phyloP scores from a whole-genome alignment of 768 basidiomycete species.

The Mycena latifolia region DNA sequence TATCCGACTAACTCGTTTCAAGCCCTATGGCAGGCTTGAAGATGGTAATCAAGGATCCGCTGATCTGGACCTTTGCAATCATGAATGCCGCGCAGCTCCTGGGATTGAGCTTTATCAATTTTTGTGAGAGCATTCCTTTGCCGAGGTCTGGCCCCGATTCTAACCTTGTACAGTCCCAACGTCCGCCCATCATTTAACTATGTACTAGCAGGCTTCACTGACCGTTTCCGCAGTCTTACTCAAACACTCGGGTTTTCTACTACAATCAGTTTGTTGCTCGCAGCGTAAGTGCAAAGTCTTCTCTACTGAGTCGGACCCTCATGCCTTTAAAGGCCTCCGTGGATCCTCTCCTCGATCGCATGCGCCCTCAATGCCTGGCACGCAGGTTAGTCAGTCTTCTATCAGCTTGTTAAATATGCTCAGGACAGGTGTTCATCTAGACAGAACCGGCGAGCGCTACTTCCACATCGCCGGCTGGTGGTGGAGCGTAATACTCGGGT shows the following conservation, averaged over 20 bases:
- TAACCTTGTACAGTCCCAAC: conserved; percentile 48
- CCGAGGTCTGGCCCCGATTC: background rate
- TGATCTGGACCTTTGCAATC: conserved; percentile 65
- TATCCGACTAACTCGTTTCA: background rate
- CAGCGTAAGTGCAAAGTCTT: conserved; percentile 59
- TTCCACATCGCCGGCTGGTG: conserved; percentile 69
- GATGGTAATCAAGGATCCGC: conserved; percentile 67
- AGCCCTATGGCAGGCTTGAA: conserved; percentile 66
- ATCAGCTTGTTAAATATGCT: conserved; percentile 6
- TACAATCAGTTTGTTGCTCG: conserved; percentile 68
- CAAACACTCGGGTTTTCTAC: conserved; percentile 72
- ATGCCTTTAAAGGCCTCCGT: conserved; percentile 63
- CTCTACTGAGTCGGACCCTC: background rate
- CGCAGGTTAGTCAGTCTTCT: conserved; percentile 45
- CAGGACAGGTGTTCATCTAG: conserved; percentile 38
- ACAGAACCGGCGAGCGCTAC: conserved; percentile 73
- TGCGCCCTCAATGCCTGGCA: conserved; percentile 68
- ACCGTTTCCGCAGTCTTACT: conserved; percentile 55
- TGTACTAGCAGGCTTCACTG: background rate
- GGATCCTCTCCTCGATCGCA: conserved; percentile 66
- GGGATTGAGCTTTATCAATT: conserved; percentile 71
- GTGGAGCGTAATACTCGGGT: conserved; percentile 73
- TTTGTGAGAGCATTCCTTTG: conserved; percentile 47
- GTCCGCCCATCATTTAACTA: conserved; percentile 40
- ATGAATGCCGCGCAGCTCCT: conserved; percentile 64